These are phyloP conservation scores for Arctium minus DNA, from an alignment of 129 eudicot genomes.

Conservation along the genomic window DNA sequence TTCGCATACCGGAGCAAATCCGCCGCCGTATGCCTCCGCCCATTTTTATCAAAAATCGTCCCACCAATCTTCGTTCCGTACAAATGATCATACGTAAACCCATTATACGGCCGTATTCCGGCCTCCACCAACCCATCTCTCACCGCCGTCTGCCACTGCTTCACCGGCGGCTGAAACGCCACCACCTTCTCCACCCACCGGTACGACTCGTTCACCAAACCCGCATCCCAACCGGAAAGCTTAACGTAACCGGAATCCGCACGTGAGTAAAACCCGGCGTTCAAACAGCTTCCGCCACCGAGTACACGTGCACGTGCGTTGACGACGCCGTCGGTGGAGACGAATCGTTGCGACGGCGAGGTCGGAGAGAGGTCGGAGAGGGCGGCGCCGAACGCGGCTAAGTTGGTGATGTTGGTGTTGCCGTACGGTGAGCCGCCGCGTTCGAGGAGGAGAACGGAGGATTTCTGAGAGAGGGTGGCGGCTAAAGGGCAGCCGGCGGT, in stretches of 20 bases:
- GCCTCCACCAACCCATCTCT: constrained; percentile 71
- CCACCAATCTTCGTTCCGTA: constrained; percentile 88
- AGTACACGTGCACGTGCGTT: constrained; percentile 79
- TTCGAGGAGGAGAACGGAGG: constrained; percentile 84
- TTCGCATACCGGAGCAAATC: constrained; percentile 72
- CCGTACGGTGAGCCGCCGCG: constrained; percentile 95
- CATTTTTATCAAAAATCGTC: constrained; percentile 65
- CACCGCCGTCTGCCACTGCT: constrained; percentile 82
- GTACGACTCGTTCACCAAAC: constrained; percentile 70
- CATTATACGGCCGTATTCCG: constrained; percentile 68
- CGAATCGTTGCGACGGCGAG: constrained; percentile 87
- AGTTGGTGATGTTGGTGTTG: constrained; percentile 66
- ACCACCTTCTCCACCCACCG: constrained; percentile 82
- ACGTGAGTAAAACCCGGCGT: constrained; percentile 90
- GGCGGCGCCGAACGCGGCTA: constrained; percentile 61
- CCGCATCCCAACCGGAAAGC: constrained; percentile 67
- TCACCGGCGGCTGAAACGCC: constrained; percentile 72
- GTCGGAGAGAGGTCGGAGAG: constrained; percentile 67
- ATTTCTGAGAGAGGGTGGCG: constrained; percentile 79
- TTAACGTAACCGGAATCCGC: constrained; percentile 51
- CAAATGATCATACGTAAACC: constrained; percentile 78
- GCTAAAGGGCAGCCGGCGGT: constrained; percentile 87
- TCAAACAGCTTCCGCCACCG: constrained; percentile 84
- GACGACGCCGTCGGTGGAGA: constrained; percentile 82
- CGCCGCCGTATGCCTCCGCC: constrained; percentile 83